A percentile compares a stretch with the other conserved stretches of the same genome.
These are phyloP conservation scores for Chaetothyriales sp. DNA, from an alignment of 2,329 filamentous ascomycete genomes.

Conservation along the genomic window DNA sequence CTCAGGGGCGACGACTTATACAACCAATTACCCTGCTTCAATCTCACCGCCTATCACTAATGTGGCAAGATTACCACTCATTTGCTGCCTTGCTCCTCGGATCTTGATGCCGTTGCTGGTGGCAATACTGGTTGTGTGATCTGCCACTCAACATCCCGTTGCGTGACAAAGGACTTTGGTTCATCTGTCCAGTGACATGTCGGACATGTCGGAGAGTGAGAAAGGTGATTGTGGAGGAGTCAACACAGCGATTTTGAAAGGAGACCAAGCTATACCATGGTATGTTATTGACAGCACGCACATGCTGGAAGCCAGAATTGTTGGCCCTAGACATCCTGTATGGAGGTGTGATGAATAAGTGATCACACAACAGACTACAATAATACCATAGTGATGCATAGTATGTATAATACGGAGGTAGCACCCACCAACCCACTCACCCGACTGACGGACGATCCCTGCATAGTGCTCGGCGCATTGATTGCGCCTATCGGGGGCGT, in stretches of 20 bases:
- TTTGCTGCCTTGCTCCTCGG: neutral
- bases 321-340: neutral
- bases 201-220: neutral
- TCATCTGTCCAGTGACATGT: neutral
- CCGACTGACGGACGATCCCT: neutral
- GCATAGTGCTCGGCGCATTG: neutral
- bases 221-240: neutral
- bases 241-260: neutral
- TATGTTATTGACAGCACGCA: neutral
- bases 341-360: neutral
- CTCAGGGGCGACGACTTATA: neutral
- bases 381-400: too few relatives aligned
- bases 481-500: neutral
- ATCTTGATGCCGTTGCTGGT: neutral
- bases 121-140: neutral
- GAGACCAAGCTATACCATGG: neutral
- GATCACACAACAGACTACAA: neutral
- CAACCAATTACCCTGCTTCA: neutral
- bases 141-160: neutral
- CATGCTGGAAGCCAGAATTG: too few relatives aligned
- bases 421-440: neutral
- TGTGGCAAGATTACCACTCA: neutral
- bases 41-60: constrained; percentile 5
- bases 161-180: neutral
- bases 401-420: neutral